A percentile compares a stretch with the other conserved stretches of the same genome.
phyloP scores from a whole-genome alignment of 2,329 filamentous ascomycete species.

The Triangularia setosa region DNA sequence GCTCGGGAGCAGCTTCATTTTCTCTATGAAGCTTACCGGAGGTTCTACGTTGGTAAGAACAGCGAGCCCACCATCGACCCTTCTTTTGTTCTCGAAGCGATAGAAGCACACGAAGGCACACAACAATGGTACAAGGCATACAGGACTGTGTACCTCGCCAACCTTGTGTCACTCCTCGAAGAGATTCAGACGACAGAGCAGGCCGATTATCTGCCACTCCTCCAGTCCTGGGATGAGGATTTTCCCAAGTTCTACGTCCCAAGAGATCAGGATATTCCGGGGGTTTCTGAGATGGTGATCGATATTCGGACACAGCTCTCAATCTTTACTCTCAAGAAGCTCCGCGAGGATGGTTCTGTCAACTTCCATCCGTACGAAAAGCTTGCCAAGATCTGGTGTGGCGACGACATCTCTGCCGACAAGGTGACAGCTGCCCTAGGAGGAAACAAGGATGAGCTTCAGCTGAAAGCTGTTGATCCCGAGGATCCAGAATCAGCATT shows the following conservation, averaged over 20 bases:
- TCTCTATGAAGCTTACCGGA: constrained; percentile 13
- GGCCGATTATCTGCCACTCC: constrained; percentile 5
- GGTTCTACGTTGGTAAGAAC: constrained; percentile 8
- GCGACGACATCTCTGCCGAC: constrained; percentile 12
- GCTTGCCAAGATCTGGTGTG: constrained; percentile 21
- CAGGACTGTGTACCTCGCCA: constrained; percentile 17
- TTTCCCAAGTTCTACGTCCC: constrained; percentile 19
- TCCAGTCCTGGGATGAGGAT: constrained; percentile 15
- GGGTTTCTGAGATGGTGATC: constrained; percentile 12
- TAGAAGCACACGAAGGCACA: constrained; percentile 9
- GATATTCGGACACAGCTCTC: constrained; percentile 23
- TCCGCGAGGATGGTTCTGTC: constrained; percentile 1
- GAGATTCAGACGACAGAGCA: constrained; percentile 7
- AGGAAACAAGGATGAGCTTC: constrained; percentile 14
- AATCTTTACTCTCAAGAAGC: constrained; percentile 15
- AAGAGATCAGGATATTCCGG: background rate
- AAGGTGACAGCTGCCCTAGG: constrained; percentile 15
- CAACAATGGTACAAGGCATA: background rate
- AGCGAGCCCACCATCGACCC: constrained; percentile 16
- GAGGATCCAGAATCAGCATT: background rate
- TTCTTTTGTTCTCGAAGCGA: constrained; percentile 7
- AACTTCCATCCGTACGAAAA: constrained; percentile 13
- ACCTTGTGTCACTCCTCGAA: constrained; percentile 20
- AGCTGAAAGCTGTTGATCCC: constrained; percentile 9
- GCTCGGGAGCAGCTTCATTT: constrained; percentile 3